Conservation (phyloP, 2,329 filamentous ascomycete species). For the Sporothrix variecibatus region DNA sequence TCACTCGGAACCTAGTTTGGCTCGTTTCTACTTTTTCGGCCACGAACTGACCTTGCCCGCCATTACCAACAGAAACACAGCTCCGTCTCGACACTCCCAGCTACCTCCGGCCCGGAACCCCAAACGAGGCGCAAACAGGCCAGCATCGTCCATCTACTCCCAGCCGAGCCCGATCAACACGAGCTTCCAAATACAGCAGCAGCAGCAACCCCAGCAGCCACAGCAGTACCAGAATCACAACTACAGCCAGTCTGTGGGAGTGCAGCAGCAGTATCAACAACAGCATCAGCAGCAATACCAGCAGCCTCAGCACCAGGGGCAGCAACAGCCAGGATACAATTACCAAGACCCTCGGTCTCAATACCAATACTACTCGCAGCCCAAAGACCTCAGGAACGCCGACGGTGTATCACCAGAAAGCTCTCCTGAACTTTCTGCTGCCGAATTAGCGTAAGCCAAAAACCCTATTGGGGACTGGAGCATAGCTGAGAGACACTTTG, state of each 20-base stretch:
- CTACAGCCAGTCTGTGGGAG: constrained; percentile 9
- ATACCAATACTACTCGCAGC: constrained; percentile 27
- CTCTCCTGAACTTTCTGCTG: constrained; percentile 52
- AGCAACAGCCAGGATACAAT: constrained; percentile 22
- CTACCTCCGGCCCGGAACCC: constrained; percentile 42
- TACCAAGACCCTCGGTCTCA: constrained; percentile 14
- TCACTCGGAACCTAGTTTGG: too few species aligned
- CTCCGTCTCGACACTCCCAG: constrained; percentile 30
- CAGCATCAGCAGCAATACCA: not conserved
- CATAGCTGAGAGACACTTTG: not conserved
- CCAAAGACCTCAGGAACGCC: not conserved
- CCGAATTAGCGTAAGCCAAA: constrained; percentile 47
- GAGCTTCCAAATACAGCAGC: constrained; percentile 36
- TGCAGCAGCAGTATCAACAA: constrained; percentile 31
- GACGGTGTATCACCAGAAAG: constrained; percentile 58
- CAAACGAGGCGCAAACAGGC: constrained; percentile 44
- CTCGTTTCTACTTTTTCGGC: not conserved
- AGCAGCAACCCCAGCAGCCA: not conserved
- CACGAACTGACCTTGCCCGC: not conserved
- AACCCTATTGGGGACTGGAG: not conserved
- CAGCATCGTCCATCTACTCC: constrained; percentile 64
- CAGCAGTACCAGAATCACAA: constrained; percentile 31
- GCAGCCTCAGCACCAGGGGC: not conserved
- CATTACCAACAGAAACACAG: constrained; percentile 34
- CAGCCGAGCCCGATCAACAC: constrained; percentile 50